Percentiles rank a stretch among this genome's conserved stretches.
These are phyloP conservation scores for Cyclotella atomus DNA, from an alignment of 108 stramenopile genomes.

Conservation along the genomic window DNA sequence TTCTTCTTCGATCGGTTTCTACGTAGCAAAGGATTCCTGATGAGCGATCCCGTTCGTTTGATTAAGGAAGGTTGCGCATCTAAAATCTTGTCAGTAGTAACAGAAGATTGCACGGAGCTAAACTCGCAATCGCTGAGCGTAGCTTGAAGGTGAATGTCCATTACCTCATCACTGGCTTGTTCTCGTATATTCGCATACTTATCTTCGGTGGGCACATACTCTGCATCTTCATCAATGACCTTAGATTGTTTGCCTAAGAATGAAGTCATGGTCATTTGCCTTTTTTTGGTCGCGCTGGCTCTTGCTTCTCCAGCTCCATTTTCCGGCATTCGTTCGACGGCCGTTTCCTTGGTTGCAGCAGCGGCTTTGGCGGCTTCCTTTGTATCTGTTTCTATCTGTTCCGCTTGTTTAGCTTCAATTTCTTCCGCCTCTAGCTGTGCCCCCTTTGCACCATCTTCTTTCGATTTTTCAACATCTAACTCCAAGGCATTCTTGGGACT, in stretches of 20 bases:
- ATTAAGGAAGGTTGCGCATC: slow-evolving; percentile 13
- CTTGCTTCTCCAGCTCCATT: background rate
- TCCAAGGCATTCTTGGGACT: background rate
- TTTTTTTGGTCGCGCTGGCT: slow-evolving; percentile 4
- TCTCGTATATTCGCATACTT: background rate
- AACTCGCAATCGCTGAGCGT: slow-evolving; percentile 39
- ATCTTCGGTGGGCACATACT: slow-evolving; percentile 13
- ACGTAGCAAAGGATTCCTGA: slow-evolving; percentile 23
- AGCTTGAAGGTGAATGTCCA: slow-evolving; percentile 25
- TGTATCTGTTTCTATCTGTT: no score
- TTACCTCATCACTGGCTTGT: background rate
- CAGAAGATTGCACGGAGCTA: slow-evolving; percentile 39
- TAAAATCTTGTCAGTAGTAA: slow-evolving; percentile 25
- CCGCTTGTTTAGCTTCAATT: no score
- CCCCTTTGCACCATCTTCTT: no score
- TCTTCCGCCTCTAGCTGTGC: no score
- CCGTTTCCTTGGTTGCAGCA: background rate
- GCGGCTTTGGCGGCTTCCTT: no score
- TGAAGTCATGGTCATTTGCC: slow-evolving; percentile 1
- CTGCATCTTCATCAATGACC: slow-evolving; percentile 34
- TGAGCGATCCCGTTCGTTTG: slow-evolving; percentile 27
- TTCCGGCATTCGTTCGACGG: background rate
- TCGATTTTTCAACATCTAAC: background rate
- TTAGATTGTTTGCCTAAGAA: slow-evolving; percentile 29
- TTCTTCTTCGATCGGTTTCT: slow-evolving; percentile 14